phyloP scores from a whole-genome alignment of 176 grass and related monocot genomes.

The Avena sativa region DNA sequence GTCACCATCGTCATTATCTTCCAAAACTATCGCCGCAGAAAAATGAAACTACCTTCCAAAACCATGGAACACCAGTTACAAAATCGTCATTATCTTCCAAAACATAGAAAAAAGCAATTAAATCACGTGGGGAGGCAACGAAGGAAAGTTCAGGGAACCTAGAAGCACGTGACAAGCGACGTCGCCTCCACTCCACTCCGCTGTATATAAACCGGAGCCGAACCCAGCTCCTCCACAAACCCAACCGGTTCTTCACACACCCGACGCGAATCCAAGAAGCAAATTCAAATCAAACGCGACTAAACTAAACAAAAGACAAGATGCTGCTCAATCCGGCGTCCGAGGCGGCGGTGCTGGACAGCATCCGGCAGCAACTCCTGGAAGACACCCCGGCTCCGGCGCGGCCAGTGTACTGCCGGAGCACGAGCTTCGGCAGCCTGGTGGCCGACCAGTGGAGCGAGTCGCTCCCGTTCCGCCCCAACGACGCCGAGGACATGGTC shows the following conservation, averaged over 20 bases:
- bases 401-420: conserved; percentile 61
- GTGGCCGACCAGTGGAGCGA: conserved; percentile 83
- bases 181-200: neutral
- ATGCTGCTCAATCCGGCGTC: conserved; percentile 39
- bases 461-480: conserved; percentile 74
- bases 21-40: neutral
- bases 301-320: neutral
- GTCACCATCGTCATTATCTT: neutral
- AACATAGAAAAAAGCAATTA: conserved; percentile 9
- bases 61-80: neutral
- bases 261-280: neutral
- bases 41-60: neutral
- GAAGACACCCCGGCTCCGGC: conserved; percentile 49
- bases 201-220: conserved; percentile 50
- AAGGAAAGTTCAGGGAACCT: conserved; percentile 69
- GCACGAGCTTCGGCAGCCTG: conserved; percentile 75
- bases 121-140: conserved; percentile 51
- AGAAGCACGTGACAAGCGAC: conserved; percentile 11
- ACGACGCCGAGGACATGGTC: conserved; percentile 97
- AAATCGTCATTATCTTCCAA: neutral
- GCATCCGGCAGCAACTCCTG: conserved; percentile 65
- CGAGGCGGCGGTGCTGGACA: conserved; percentile 42
- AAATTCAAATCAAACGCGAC: conserved; percentile 1
- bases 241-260: neutral
- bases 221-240: neutral